Base-by-base conservation (phyloP, 805 yeast genomes). In the Torulaspora gathmanii region DNA sequence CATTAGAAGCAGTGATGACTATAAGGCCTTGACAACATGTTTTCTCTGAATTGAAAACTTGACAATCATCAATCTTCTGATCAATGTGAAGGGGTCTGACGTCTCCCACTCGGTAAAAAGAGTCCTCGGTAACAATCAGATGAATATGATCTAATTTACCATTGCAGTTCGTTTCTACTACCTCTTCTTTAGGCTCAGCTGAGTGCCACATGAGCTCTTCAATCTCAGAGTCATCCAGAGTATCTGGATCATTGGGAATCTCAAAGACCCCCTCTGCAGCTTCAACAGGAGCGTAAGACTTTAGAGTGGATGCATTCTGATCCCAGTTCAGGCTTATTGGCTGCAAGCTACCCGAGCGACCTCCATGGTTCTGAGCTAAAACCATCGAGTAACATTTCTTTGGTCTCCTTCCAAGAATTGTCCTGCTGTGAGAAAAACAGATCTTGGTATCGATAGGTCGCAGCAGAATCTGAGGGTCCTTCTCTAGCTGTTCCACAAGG, bases 181-280 rank as follows among this genome's bases (percentile, higher is more conserved):
- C 17, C 5, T 35, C 26, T 17, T 34, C 26, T 26, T 23, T 22
- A 26, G n/a, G 16, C 33, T 28, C 30, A 23, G 37, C 40, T 10
- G 44, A 22, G 11, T 41, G 47, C 15, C 37, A 38, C 30, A 55
- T 23, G 12, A 60, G 37, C 28, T 49, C 47, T 31, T 57, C 64
- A 12, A 59, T 47, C 42, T 57, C 63, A 2, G 64, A 57, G 46
- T 61, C 65, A 35, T 58, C 58, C 17, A 61, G 45, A 1, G 62
- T 56, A 30, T 58, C 63, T 8, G 62, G 58, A 27, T 60, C 61
- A 29, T 50, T 51, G 10, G 33, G 43, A 26, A 42, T 17, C 15
- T 45, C 54, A 40, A 47, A 46, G 2, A 40, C 16, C 6, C 36
- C 43, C n/a, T 40, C 50, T 6, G 44, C n/a, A 16, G 33, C 20